Base-by-base conservation (phyloP, 2,329 filamentous ascomycete genomes). In the Colletotrichum abscissum region DNA sequence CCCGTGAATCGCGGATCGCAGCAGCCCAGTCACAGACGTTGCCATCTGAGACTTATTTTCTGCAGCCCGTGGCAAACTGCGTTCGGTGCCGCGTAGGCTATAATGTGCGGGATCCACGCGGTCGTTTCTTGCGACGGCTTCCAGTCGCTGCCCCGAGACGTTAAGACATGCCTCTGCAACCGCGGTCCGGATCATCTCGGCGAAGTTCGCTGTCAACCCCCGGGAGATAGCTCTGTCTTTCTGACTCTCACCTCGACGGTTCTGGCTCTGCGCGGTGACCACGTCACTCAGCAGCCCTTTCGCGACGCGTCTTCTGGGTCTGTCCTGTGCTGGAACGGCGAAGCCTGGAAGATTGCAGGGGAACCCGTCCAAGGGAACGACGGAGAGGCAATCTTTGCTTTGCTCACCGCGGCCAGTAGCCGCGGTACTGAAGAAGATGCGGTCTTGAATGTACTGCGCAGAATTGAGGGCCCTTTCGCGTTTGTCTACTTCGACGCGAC, bases 271-370 rank as follows among this genome's bases (percentile, higher is more conserved):
- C 91, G 97, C 77, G 96, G 96, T 30, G 88, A 91, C 63, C 86
- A 90, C 74, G 80, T 97, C 63, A 90, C 92, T 7, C 80, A 84
- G 42, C 97, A 98, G 81, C 97, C 97, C 2, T 88, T 97, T 4
- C 81, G 88, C 55, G 89, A 93, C 76, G 49, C 79, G 3, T 75
- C 77, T 0, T 88, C 88, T 0, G 87, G 88, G 4, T 94, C 92
- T 1, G 86, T 94, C 1, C 87, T 99, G 2, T 98, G 96, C 87
- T 99, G 97, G 97, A 99, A 99, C 79, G 97, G 97, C 56, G 97
- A 99, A 81, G 96, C 95, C 1, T 99, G 97, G 97, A 92, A 89
- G 70, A 87, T 97, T 63, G 83, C 82, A 9, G 88, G 87, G 42
- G 77, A 87, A 11, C 78, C 81, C 1, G 86, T 98, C n/a, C 72